Percentiles rank a stretch among this genome's conserved stretches.
Conservation (phyloP, 352 stramenopile species). For the Bremia lactucae region DNA sequence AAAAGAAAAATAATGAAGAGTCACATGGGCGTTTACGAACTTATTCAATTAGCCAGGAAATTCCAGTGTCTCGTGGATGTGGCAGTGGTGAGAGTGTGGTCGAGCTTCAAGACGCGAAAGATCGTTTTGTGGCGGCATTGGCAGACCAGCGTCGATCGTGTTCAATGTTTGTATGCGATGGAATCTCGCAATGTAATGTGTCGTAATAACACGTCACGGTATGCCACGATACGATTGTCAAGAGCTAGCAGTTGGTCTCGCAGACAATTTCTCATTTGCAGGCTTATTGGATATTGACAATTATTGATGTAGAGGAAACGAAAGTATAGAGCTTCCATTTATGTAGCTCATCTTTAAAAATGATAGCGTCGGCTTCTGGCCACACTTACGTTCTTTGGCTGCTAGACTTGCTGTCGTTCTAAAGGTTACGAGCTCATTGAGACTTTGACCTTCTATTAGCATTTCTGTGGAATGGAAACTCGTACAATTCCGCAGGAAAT, state of each 20-base stretch:
- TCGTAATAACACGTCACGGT: too few relatives aligned
- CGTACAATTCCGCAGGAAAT: slow-evolving; percentile 73
- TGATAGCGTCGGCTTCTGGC: slow-evolving; percentile 24
- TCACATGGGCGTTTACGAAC: slow-evolving; percentile 1
- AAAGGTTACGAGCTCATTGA: slow-evolving; percentile 71
- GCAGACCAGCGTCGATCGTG: slow-evolving; percentile 25
- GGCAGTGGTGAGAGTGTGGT: slow-evolving; percentile 4
- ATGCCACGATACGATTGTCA: slow-evolving; percentile 27
- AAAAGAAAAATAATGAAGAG: slow-evolving; percentile 21
- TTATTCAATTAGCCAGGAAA: slow-evolving; percentile 11
- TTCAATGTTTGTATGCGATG: slow-evolving; percentile 23
- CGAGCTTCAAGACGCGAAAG: slow-evolving; percentile 4
- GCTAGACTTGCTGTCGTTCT: slow-evolving; percentile 38
- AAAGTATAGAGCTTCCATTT: too few relatives aligned
- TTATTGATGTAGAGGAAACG: slow-evolving; percentile 33
- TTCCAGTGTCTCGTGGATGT: slow-evolving; percentile 3
- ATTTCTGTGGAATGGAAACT: too few relatives aligned
- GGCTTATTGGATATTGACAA: slow-evolving; percentile 38
- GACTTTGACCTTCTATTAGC: too few relatives aligned
- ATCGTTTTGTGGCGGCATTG: slow-evolving; percentile 13
- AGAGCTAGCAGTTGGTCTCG: slow-evolving; percentile 29
- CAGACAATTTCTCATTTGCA: too few relatives aligned
- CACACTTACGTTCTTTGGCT: slow-evolving; percentile 30
- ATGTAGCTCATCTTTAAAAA: slow-evolving; percentile 33
- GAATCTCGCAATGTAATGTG: slow-evolving; percentile 18